Conservation (phyloP, 306 rosid genomes). For the Pterocarpus santalinus region DNA sequence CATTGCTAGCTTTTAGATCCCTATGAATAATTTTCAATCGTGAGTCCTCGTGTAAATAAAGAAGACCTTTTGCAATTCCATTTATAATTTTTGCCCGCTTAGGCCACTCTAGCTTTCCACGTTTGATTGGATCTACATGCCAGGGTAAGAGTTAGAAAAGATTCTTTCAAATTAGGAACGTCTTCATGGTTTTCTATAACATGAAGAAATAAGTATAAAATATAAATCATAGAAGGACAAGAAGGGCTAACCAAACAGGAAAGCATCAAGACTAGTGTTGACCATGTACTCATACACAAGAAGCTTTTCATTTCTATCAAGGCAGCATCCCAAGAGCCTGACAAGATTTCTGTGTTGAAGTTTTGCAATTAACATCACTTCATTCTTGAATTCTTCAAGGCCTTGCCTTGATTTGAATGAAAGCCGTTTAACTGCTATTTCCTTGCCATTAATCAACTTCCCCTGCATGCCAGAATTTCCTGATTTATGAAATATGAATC, state of each 20-base stretch:
- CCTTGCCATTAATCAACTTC: conserved; percentile 44
- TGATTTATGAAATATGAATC: not conserved
- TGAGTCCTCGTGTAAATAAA: conserved; percentile 61
- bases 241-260: conserved; percentile 47
- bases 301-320: conserved; percentile 43
- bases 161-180: not conserved
- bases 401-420: conserved; percentile 50
- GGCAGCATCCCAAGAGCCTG: conserved; percentile 47
- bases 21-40: conserved; percentile 55
- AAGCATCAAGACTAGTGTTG: conserved; percentile 49
- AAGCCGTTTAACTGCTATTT: conserved; percentile 53
- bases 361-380: conserved; percentile 38
- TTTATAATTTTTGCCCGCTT: conserved; percentile 40
- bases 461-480: conserved; percentile 36
- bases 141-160: not conserved
- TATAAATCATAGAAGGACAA: not conserved
- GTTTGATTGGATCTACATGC: conserved; percentile 36
- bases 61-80: conserved; percentile 56
- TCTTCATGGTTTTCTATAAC: not conserved
- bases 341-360: conserved; percentile 52
- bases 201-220: not conserved
- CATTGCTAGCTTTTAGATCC: conserved; percentile 56
- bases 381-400: conserved; percentile 29
- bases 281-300: conserved; percentile 47
- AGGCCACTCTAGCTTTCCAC: conserved; percentile 22